Base-by-base conservation (phyloP, 106 monocot species). In the Allium fistulosum region DNA sequence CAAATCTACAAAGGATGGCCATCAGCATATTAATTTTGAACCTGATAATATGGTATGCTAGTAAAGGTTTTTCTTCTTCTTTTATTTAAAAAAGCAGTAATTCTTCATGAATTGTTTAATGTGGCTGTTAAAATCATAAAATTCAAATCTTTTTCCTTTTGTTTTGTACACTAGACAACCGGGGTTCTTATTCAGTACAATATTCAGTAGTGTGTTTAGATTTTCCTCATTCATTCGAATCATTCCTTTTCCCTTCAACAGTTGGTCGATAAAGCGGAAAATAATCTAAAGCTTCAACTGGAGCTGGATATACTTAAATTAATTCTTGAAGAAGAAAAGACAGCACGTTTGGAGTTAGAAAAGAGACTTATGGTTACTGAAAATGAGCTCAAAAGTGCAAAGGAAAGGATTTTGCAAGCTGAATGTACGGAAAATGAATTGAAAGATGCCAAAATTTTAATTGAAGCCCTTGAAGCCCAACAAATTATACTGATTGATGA, bases 251-350 rank as follows among this genome's bases (percentile, higher is more conserved):
- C 72, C 46, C 72, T 26, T 18, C 62, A n/a, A 15, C 26, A 51
- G 53, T 69, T 11, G 8, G 63, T 57, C 46, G 71, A 75, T 26
- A 63, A 75, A 71, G 57, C 68, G 61, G 88, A 88, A 48, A 69
- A 96, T 58, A 63, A 88, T 51, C 46, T 89, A 27, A 82, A 84
- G 65, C 72, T 92, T 59, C 84, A 97, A 69, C 69, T 92, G 65
- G 92, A 97, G 74, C 61, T 97, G 71, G 96, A 92, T 73, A 89
- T 92, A 76, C 70, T 88, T 26, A 97, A 87, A 62, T 74, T 76
- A 46, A 87, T 97, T 61, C 69, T 97, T 62, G 76, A 57, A 69
- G 89, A 92, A 77, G 88, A 92, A 62, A 97, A 74, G 62, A 71
- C 65, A 66, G 75, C 71, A 57, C 80, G 75, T 56, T 9, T 56